phyloP scores from a whole-genome alignment of 2,329 filamentous ascomycete species.

The Cladosporium sphaerospermum region DNA sequence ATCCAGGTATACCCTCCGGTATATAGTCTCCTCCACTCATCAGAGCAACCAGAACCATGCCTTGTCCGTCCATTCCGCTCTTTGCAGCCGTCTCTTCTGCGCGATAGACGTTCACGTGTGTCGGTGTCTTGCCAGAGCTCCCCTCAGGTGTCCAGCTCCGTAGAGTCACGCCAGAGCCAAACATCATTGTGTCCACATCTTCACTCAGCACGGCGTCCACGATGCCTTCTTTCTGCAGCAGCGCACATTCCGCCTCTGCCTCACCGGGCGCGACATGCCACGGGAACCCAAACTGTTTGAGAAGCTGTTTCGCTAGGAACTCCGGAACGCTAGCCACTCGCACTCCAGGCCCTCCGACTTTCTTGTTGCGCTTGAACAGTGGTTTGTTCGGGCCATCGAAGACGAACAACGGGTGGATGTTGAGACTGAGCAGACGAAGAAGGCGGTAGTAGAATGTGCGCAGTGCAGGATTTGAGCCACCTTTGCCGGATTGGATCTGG shows the following conservation, averaged over 20 bases:
- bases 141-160: slow-evolving; percentile 77
- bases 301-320: slow-evolving; percentile 73
- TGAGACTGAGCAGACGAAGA: slow-evolving; percentile 65
- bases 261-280: slow-evolving; percentile 86
- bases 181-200: slow-evolving; percentile 97
- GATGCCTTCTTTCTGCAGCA: slow-evolving; percentile 72
- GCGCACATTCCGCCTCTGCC: slow-evolving; percentile 90
- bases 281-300: slow-evolving; percentile 78
- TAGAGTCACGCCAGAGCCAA: slow-evolving; percentile 73
- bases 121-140: slow-evolving; percentile 57
- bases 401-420: slow-evolving; percentile 83
- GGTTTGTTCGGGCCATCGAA: slow-evolving; percentile 86
- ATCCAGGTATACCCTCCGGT: slow-evolving; percentile 78
- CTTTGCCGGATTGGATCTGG: slow-evolving; percentile 76
- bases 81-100: slow-evolving; percentile 50
- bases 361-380: slow-evolving; percentile 80
- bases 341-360: slow-evolving; percentile 50
- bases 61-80: slow-evolving; percentile 67
- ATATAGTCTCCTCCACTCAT: slow-evolving; percentile 96
- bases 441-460: slow-evolving; percentile 91
- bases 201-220: slow-evolving; percentile 94
- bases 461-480: slow-evolving; percentile 82
- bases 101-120: slow-evolving; percentile 80
- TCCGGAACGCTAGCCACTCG: slow-evolving; percentile 61
- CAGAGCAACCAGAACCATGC: slow-evolving; percentile 88